Base-by-base conservation (phyloP, 2,329 filamentous ascomycete genomes). In the Chrysosporium keratinophilum region DNA sequence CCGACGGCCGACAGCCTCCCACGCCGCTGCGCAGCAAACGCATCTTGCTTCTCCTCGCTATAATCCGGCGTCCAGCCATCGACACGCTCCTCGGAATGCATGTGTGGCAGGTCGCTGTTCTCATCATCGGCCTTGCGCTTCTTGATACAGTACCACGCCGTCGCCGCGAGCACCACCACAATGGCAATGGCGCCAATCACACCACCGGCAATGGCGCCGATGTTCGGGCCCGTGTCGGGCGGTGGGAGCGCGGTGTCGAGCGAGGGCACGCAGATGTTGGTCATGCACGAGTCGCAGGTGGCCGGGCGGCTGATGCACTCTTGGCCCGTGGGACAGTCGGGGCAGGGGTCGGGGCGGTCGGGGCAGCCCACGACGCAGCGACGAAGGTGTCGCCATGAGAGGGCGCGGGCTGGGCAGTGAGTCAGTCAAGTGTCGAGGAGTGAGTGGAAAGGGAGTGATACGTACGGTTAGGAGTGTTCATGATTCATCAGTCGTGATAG, bases 91-190 rank as follows among this genome's bases (percentile, higher is more conserved):
- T 81, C 49, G n/a, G n/a, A n/a, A n/a, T n/a, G n/a, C n/a, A n/a
- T n/a, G n/a, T n/a, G n/a, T n/a, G n/a, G n/a, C n/a, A n/a, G n/a
- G n/a, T n/a, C n/a, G n/a, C n/a, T n/a, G n/a, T n/a, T n/a, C n/a
- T 75, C 70, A 58, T 81, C 77, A 62, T 82, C 80, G 60, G 82
- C 78, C 64, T 89, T 80, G 74, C 84, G 84, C 58, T 81, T 83
- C 74, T 89, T 91, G 66, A 95, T 83, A 67, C 84, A 88, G 73
- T 88, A 95, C 68, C 84, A 84, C 86, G 88, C 97, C 34, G 96
- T 77, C 40, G 89, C 95, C 2, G 84, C 84, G 51, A 87, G 67
- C 37, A 88, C 71, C n/a, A 79, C 84, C 50, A 97, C 77, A 44
- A 83, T 77, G n/a, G 78, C 77, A 12, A 97, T 69, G 60, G 89